phyloP scores from a whole-genome alignment of 75 land plant genomes.

The Larix kaempferi region DNA sequence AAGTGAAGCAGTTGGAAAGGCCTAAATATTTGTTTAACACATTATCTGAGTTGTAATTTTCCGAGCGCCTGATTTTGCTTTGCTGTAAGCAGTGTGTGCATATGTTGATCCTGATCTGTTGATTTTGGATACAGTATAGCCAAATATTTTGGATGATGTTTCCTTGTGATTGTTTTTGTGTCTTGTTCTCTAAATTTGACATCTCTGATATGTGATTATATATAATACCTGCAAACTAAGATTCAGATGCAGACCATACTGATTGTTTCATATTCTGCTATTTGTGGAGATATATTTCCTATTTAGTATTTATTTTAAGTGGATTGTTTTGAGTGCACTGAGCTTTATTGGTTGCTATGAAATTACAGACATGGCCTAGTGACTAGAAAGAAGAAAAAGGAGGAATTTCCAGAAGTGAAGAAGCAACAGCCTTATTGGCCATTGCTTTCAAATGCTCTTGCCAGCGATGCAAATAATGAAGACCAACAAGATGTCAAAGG shows the following conservation, averaged over 20 bases:
- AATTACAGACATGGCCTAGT: constrained; percentile 69
- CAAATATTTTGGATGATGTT: too few species aligned
- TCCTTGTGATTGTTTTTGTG: too few species aligned
- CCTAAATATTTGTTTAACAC: too few species aligned
- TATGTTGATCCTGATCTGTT: too few species aligned
- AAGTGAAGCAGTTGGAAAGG: too few species aligned
- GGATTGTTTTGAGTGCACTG: background rate
- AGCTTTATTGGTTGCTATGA: constrained; percentile 1
- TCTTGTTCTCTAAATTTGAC: too few species aligned
- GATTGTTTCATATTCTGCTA: constrained; percentile 6
- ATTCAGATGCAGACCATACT: background rate
- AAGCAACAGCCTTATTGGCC: constrained; percentile 34
- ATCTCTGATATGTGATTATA: too few species aligned
- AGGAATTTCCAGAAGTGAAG: constrained; percentile 38
- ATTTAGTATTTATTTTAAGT: background rate
- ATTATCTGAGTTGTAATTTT: too few species aligned
- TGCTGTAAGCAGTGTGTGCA: too few species aligned
- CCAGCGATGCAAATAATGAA: constrained; percentile 34
- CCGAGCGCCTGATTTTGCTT: too few species aligned
- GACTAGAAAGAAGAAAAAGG: constrained; percentile 55
- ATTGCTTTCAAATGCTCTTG: constrained; percentile 22
- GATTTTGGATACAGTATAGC: too few species aligned
- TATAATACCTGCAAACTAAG: too few species aligned
- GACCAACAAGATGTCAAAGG: constrained; percentile 57
- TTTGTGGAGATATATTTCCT: background rate